Conservation (phyloP, 805 yeast species). For the Clavispora phyllophila region DNA sequence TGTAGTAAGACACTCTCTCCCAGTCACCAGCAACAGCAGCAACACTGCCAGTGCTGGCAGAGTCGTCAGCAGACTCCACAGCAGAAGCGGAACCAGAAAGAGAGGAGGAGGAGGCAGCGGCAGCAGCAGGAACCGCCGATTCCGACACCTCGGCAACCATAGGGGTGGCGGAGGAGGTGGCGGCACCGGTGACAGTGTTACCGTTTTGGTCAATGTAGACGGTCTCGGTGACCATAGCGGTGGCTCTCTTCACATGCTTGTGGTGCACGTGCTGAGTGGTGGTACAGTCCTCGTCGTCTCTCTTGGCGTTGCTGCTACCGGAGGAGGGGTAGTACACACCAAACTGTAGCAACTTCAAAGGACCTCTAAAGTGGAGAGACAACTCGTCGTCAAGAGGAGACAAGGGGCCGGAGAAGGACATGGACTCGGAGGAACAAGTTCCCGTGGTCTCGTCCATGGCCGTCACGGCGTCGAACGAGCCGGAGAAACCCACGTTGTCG, state of each 20-base stretch:
- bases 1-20: constrained; percentile 65
- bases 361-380: constrained; percentile 89
- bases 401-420: constrained; percentile 63
- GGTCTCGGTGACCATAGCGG: constrained; percentile 71
- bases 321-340: constrained; percentile 81
- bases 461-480: constrained; percentile 77
- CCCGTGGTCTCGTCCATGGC: constrained; percentile 70
- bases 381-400: constrained; percentile 84
- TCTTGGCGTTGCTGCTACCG: constrained; percentile 36
- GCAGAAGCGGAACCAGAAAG: constrained; percentile 10
- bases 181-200: constrained; percentile 23
- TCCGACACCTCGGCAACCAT: neutral
- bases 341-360: constrained; percentile 71
- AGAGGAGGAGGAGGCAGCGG: constrained; percentile 3
- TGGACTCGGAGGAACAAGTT: constrained; percentile 55
- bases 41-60: constrained; percentile 25
- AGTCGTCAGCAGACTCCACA: constrained; percentile 19
- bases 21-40: constrained; percentile 36
- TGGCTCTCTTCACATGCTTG: constrained; percentile 57
- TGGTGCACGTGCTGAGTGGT: constrained; percentile 38
- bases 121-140: constrained; percentile 2
- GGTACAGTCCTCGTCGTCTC: constrained; percentile 45
- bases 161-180: constrained; percentile 3
- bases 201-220: constrained; percentile 65
- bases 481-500: constrained; percentile 75